Percentiles rank a stretch among this genome's conserved stretches.
phyloP scores from a whole-genome alignment of 2,329 filamentous ascomycete genomes.

The Fusarium luffae region DNA sequence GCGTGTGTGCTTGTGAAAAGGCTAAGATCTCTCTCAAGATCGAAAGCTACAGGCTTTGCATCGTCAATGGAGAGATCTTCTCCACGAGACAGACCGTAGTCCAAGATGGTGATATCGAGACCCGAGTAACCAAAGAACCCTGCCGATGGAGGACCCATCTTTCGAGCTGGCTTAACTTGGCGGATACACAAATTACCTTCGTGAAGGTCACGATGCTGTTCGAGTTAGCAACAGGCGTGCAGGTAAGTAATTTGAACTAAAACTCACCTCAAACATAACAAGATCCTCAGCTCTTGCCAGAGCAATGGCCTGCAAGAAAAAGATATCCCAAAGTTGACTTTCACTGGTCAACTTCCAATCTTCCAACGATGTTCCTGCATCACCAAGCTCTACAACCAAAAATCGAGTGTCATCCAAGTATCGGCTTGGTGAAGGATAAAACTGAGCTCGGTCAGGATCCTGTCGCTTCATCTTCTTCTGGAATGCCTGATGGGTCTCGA shows the following conservation, averaged over 20 bases:
- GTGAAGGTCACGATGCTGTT: conserved; percentile 71
- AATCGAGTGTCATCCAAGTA: conserved; percentile 69
- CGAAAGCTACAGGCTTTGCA: conserved; percentile 61
- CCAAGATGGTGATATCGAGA: conserved; percentile 71
- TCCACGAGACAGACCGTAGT: conserved; percentile 73
- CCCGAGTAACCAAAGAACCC: conserved; percentile 68
- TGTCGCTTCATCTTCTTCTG: conserved; percentile 64
- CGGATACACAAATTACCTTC: conserved; percentile 73
- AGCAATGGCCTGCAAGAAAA: conserved; percentile 69
- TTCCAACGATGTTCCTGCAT: conserved; percentile 70
- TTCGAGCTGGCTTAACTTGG: conserved; percentile 51
- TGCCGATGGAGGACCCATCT: conserved; percentile 46
- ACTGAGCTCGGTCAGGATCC: conserved; percentile 67
- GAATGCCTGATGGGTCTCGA: conserved; percentile 70
- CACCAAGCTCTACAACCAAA: conserved; percentile 71
- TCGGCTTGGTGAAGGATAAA: conserved; percentile 70
- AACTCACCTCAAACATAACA: conserved; percentile 68
- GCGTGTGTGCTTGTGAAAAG: conserved; percentile 71
- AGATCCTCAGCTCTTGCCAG: conserved; percentile 68
- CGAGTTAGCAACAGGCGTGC: conserved; percentile 13
- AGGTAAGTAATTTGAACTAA: background rate
- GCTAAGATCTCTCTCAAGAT: conserved; percentile 69
- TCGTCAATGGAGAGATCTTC: conserved; percentile 55
- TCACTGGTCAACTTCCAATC: conserved; percentile 63
- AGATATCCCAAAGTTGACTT: conserved; percentile 71